A percentile compares a stretch with the other conserved stretches of the same genome.
phyloP scores from a whole-genome alignment of 2,329 filamentous ascomycete species.

The Hawksworthiomyces lignivorus region DNA sequence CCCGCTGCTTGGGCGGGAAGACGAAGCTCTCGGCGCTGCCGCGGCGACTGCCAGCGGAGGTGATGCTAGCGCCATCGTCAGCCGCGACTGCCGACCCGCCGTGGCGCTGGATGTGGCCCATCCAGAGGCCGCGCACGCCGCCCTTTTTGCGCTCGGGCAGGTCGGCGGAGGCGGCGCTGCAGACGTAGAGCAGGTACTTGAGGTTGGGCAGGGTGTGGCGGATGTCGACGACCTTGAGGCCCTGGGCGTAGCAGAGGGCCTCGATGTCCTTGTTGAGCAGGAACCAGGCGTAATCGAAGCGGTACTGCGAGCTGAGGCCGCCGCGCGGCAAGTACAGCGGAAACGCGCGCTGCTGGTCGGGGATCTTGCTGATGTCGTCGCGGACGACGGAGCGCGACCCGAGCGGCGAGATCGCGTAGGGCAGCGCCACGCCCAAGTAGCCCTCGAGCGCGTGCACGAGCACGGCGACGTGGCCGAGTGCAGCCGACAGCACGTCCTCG shows the following conservation, averaged over 20 bases:
- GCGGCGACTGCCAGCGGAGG: constrained; percentile 31
- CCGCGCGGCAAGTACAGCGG: constrained; percentile 64
- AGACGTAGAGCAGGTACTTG: constrained; percentile 85
- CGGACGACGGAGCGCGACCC: constrained; percentile 69
- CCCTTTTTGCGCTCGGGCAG: constrained; percentile 54
- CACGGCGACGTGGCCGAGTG: constrained; percentile 71
- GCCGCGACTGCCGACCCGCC: constrained; percentile 12
- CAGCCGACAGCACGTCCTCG: constrained; percentile 70
- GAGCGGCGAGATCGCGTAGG: constrained; percentile 67
- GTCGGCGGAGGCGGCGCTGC: constrained; percentile 66
- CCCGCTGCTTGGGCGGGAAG: constrained; percentile 20
- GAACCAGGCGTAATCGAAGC: constrained; percentile 95
- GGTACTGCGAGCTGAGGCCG: constrained; percentile 65
- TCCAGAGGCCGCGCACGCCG: constrained; percentile 52
- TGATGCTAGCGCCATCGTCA: constrained; percentile 32
- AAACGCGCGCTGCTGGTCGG: constrained; percentile 59
- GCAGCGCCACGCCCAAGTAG: constrained; percentile 71
- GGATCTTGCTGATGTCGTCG: constrained; percentile 60
- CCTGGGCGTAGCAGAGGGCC: constrained; percentile 53
- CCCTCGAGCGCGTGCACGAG: constrained; percentile 69
- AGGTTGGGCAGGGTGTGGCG: constrained; percentile 88
- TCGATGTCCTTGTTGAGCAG: constrained; percentile 96
- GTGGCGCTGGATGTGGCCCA: constrained; percentile 35
- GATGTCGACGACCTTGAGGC: constrained; percentile 77
- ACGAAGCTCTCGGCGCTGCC: constrained; percentile 33